These are phyloP conservation scores for Stephanodiscus triporus DNA, from an alignment of 108 stramenopile species.

Conservation along the genomic window DNA sequence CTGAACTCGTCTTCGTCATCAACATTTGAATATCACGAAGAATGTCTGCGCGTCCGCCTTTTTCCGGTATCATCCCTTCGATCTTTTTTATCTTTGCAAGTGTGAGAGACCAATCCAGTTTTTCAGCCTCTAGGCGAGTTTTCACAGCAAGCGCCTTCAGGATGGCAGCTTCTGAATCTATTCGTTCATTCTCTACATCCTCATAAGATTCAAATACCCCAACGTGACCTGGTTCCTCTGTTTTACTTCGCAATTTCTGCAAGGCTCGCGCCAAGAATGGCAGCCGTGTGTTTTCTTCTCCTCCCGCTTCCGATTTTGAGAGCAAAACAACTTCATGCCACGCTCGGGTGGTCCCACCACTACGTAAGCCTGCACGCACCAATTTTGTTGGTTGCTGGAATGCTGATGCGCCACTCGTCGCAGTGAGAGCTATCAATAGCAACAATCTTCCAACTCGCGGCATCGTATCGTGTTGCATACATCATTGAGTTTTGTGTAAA, in stretches of 20 bases:
- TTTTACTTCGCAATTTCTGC: conserved; percentile 1
- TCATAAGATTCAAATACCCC: not conserved
- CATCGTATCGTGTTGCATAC: not conserved
- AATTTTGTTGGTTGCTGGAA: conserved; percentile 6
- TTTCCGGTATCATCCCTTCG: conserved; percentile 15
- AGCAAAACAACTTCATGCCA: not conserved
- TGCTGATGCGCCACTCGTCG: not conserved
- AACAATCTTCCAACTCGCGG: not conserved
- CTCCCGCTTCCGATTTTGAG: not conserved
- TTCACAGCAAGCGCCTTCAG: conserved; percentile 32
- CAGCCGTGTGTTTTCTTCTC: not conserved
- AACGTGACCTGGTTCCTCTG: not conserved
- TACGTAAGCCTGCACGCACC: not conserved
- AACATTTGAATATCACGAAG: conserved; percentile 16
- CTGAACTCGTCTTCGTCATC: not conserved
- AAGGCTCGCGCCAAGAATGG: conserved; percentile 7
- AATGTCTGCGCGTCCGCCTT: not conserved
- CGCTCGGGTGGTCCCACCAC: not conserved
- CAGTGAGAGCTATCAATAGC: not conserved
- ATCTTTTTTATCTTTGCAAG: conserved; percentile 44
- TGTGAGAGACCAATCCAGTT: conserved; percentile 32
- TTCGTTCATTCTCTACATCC: not conserved
- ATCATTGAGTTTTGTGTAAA: not conserved
- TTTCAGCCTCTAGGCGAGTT: conserved; percentile 42
- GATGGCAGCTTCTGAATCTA: conserved; percentile 21